Conservation (phyloP, 1,284 basidiomycete species). For the Uromyces viciae-fabae region DNA sequence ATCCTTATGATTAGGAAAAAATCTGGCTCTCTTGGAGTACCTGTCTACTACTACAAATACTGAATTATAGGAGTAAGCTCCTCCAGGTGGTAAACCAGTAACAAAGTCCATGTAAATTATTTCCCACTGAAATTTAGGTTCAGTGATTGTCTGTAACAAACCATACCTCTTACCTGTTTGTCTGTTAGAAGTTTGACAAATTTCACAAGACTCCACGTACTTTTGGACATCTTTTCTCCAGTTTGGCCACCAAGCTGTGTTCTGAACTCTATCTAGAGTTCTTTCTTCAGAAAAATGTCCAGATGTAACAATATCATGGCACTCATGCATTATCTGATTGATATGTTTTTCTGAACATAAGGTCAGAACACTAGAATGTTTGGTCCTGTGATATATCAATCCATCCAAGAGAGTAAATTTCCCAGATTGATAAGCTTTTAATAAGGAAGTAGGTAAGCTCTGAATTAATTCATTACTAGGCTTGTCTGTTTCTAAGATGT, state of each 20-base stretch:
- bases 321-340: neutral
- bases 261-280: neutral
- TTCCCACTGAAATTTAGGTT: constrained; percentile 7
- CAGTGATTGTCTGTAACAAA: neutral
- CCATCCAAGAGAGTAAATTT: neutral
- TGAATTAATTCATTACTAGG: too few species aligned
- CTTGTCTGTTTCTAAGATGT: too few species aligned
- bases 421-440: too few species aligned
- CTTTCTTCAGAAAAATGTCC: neutral
- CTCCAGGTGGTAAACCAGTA: neutral
- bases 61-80: neutral
- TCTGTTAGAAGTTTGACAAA: constrained; percentile 9
- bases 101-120: constrained; percentile 4
- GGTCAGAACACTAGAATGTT: neutral
- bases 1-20: too few species aligned
- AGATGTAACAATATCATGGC: neutral
- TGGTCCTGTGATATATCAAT: neutral
- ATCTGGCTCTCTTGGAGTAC: too few species aligned
- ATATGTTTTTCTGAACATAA: neutral
- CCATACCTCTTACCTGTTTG: neutral
- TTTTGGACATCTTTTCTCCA: neutral
- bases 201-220: neutral
- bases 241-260: neutral
- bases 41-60: neutral
- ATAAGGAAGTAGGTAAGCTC: too few species aligned